phyloP scores from a whole-genome alignment of 306 rosid species.

The Nissolia schottii region DNA sequence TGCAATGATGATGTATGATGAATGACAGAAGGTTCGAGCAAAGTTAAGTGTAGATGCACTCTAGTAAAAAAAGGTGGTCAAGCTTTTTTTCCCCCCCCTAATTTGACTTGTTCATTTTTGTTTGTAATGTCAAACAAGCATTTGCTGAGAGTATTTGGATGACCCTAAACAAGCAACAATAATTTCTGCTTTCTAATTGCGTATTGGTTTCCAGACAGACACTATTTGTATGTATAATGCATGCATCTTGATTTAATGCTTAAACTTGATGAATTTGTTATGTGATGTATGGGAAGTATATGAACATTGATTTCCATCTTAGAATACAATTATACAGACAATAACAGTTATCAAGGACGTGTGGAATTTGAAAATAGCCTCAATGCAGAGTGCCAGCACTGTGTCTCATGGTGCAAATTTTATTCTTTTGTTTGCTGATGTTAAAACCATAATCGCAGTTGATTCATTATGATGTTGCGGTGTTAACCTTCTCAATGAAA shows the following conservation, averaged over 20 bases:
- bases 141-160: not conserved
- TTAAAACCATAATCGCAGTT: not conserved
- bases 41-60: slow-evolving; percentile 56
- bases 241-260: slow-evolving; percentile 13
- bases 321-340: not conserved
- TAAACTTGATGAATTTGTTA: not conserved
- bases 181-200: not conserved
- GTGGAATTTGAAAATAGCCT: not conserved
- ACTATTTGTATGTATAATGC: slow-evolving; percentile 1
- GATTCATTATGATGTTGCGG: not conserved
- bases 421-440: not conserved
- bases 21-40: slow-evolving; percentile 66
- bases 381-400: not conserved
- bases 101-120: slow-evolving; percentile 22
- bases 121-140: slow-evolving; percentile 27
- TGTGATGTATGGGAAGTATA: not conserved
- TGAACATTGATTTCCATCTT: not conserved
- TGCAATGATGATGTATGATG: slow-evolving; percentile 99
- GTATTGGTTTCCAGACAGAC: not conserved
- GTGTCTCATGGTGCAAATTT: not conserved
- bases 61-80: slow-evolving; percentile 60
- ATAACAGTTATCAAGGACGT: not conserved
- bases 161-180: not conserved
- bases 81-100: slow-evolving; percentile 36
- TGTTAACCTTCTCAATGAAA: not conserved